Evolutionary conservation across 495 filamentous ascomycete genomes (phyloP), one percentile per base, ranked within the genome.

Genomic region (Immersiella caudata): DNA sequence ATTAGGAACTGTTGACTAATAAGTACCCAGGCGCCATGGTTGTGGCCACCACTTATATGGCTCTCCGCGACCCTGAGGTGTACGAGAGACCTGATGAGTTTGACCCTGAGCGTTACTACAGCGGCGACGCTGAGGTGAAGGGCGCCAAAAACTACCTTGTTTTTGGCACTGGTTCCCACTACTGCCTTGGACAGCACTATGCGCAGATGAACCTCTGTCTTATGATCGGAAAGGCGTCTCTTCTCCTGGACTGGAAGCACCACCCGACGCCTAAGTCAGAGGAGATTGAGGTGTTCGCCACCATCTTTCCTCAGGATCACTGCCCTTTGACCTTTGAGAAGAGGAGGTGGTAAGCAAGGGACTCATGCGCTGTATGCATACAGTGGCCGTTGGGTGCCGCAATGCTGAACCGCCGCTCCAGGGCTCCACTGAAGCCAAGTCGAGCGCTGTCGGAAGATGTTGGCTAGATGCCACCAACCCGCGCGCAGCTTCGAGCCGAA

Each of bases 221-320:
- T 5, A 92, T 97, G 86, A 87, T 99, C 74, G 94, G 93, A 60
- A 98, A 96, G 84, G 92, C 96, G n/a, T 91, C 92, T 72, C 83
- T 97, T 76, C 83, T 88, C 70, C 83, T 98, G 72, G 89, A 97
- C 78, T 99, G 95, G 95, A 86, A 89, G 78, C 95, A 99, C 79
- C 85, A 91, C 72, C 75, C 90, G 16, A 99, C 95, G 20, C 84
- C 88, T 0, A 65, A 81, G 56, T 96, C 92, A 0, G 96, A 99
- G 81, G 89, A 96, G 76, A 98, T 99, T 79, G 94, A 97, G 84
- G 94, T 98, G 64, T 99, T 99, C 80, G 95, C 96, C 11, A 97
- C 93, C 25, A 95, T 99, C 66, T 99, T 99, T 85, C 95, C 95
- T 59, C 65, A 88, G 86, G 87, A 89, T 71, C 87, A 88, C 60